Conservation (phyloP, 768 basidiomycete species). For the Agaricus blazei region DNA sequence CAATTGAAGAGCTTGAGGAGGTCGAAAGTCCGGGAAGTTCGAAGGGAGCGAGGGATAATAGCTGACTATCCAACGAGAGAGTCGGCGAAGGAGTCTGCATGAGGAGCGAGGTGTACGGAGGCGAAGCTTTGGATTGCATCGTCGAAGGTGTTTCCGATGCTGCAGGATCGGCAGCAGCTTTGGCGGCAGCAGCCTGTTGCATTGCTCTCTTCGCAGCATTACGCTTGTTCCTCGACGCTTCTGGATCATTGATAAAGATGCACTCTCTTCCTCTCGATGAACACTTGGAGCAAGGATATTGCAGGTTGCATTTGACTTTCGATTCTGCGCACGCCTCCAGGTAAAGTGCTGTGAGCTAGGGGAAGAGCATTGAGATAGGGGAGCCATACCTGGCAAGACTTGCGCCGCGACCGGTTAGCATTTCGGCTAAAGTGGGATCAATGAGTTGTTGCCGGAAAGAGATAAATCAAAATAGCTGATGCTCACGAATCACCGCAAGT, state of each 20-base stretch:
- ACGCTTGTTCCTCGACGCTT: constrained; percentile 35
- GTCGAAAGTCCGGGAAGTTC: constrained; percentile 20
- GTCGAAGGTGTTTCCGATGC: constrained; percentile 7
- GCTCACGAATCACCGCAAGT: constrained; percentile 68
- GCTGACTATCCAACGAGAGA: constrained; percentile 12
- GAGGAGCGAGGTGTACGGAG: constrained; percentile 19
- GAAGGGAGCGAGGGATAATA: constrained; percentile 15
- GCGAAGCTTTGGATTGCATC: constrained; percentile 21
- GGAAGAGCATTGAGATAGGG: constrained; percentile 1
- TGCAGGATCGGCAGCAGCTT: not conserved
- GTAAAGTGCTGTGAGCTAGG: not conserved
- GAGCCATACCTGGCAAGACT: constrained; percentile 51
- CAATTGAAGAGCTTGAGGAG: constrained; percentile 29
- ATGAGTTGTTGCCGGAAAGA: constrained; percentile 11
- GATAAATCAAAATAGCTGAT: constrained; percentile 10
- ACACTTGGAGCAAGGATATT: constrained; percentile 66
- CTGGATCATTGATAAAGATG: constrained; percentile 51
- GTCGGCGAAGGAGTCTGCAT: constrained; percentile 15
- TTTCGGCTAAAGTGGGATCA: constrained; percentile 2
- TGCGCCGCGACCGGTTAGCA: constrained; percentile 52
- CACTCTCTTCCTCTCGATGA: constrained; percentile 57
- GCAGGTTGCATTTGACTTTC: constrained; percentile 71
- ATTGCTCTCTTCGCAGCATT: constrained; percentile 26
- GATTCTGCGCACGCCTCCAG: constrained; percentile 60
- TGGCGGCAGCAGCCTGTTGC: constrained; percentile 3